Conservation (phyloP, 371 early-diverging fungal genomes). For the Nematocida homosporus region DNA sequence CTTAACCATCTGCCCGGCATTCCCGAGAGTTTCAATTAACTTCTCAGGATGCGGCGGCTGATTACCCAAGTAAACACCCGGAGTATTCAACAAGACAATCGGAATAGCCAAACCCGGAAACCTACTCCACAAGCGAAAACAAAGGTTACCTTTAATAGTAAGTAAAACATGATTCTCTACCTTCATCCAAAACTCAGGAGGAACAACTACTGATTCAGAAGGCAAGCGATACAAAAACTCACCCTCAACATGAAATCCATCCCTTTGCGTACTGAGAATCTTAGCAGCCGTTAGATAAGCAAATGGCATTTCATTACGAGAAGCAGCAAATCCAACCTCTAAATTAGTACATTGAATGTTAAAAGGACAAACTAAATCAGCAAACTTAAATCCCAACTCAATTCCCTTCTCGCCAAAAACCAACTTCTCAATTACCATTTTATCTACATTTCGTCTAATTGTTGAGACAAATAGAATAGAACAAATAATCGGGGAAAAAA, state of each 20-base stretch:
- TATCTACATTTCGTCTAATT: conserved; percentile 21
- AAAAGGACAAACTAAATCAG: conserved; percentile 4
- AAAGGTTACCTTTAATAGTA: conserved; percentile 20
- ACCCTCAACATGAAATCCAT: neutral
- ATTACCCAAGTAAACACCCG: conserved; percentile 26
- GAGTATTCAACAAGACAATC: conserved; percentile 29
- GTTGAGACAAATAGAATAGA: conserved; percentile 36
- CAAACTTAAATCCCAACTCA: neutral
- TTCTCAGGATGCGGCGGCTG: neutral
- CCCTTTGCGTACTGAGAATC: neutral
- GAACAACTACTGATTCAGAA: neutral
- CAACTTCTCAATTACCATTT: conserved; percentile 3
- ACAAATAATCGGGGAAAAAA: conserved; percentile 25
- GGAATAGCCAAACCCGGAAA: conserved; percentile 8
- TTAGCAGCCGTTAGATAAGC: neutral
- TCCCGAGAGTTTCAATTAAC: conserved; percentile 15
- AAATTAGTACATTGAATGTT: neutral
- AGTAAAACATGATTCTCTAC: conserved; percentile 31
- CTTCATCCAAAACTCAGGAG: conserved; percentile 9
- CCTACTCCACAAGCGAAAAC: neutral
- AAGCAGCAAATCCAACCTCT: conserved; percentile 32
- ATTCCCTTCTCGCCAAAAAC: neutral
- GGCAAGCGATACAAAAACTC: neutral
- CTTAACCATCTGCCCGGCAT: neutral
- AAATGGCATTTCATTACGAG: conserved; percentile 44